Conservation (phyloP, 257 asterid genomes). For the Cynanchum wilfordii region DNA sequence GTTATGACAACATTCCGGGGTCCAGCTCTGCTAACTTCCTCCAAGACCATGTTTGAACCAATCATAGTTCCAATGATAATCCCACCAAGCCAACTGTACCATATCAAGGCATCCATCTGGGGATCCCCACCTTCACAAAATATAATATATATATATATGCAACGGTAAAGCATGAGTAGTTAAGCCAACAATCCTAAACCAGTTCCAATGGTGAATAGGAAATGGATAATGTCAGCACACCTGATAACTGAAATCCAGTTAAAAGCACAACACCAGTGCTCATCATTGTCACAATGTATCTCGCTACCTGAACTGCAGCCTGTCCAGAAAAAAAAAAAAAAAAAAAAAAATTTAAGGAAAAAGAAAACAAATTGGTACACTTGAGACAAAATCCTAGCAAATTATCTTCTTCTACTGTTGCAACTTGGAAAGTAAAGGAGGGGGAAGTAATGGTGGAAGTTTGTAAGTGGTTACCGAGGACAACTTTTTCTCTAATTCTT, state of each 20-base stretch:
- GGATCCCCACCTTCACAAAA: conserved; percentile 69
- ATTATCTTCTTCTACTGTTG: too few relatives aligned
- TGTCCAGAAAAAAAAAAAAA: conserved; percentile 23
- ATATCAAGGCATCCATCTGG: conserved; percentile 79
- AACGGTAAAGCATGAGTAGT: conserved; percentile 4
- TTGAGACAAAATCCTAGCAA: neutral
- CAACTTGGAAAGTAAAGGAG: neutral
- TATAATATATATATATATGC: neutral
- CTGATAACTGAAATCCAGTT: conserved; percentile 90
- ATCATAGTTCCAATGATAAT: conserved; percentile 91
- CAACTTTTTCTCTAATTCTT: conserved; percentile 63
- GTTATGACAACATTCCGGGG: conserved; percentile 94
- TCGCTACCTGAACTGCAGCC: conserved; percentile 73
- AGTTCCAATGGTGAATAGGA: neutral
- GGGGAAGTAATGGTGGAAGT: neutral
- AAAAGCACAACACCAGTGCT: conserved; percentile 82
- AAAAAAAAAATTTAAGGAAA: neutral
- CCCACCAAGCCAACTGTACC: conserved; percentile 99
- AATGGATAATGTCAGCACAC: conserved; percentile 31
- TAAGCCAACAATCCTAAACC: conserved; percentile 3
- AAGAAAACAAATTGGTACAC: neutral
- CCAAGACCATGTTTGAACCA: conserved; percentile 92
- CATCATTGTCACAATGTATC: conserved; percentile 84
- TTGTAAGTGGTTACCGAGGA: conserved; percentile 45
- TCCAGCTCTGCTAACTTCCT: conserved; percentile 90